These are phyloP conservation scores for Mortierella sp. DNA, from an alignment of 371 early-diverging fungal genomes.

Conservation along the genomic window DNA sequence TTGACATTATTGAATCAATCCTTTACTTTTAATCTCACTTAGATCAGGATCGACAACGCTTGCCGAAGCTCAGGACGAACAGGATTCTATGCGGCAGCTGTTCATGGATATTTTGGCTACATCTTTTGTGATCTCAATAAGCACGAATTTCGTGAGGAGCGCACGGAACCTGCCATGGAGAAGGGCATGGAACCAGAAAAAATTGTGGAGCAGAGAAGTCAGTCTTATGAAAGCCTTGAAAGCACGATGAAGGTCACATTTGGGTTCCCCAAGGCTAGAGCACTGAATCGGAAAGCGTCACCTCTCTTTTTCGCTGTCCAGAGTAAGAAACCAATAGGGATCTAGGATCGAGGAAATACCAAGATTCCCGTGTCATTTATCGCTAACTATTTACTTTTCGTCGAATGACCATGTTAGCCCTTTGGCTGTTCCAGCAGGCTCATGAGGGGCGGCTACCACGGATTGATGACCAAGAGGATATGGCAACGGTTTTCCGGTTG, in stretches of 20 bases:
- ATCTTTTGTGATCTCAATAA: constrained; percentile 82
- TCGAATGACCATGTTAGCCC: constrained; percentile 28
- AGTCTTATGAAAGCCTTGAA: constrained; percentile 58
- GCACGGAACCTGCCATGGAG: constrained; percentile 21
- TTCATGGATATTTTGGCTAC: constrained; percentile 84
- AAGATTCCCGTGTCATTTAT: too few species aligned
- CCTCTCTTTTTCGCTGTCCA: constrained; percentile 63
- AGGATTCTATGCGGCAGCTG: constrained; percentile 75
- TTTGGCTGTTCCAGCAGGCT: constrained; percentile 55
- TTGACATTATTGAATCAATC: too few species aligned
- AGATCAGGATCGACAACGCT: constrained; percentile 68
- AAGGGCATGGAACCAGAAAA: constrained; percentile 56
- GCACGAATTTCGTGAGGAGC: constrained; percentile 78
- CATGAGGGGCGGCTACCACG: constrained; percentile 39
- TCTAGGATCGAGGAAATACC: too few species aligned
- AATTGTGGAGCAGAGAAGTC: constrained; percentile 51
- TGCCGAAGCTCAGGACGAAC: constrained; percentile 61
- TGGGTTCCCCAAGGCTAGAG: constrained; percentile 40
- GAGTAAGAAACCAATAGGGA: constrained; percentile 47
- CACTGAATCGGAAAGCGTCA: constrained; percentile 57
- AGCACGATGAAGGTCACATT: constrained; percentile 43
- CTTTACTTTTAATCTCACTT: not conserved
- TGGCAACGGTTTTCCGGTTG: constrained; percentile 30
- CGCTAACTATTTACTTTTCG: not conserved
- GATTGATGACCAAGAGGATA: constrained; percentile 23